Conservation (phyloP, 2,329 filamentous ascomycete genomes). For the Penicillium sp. region DNA sequence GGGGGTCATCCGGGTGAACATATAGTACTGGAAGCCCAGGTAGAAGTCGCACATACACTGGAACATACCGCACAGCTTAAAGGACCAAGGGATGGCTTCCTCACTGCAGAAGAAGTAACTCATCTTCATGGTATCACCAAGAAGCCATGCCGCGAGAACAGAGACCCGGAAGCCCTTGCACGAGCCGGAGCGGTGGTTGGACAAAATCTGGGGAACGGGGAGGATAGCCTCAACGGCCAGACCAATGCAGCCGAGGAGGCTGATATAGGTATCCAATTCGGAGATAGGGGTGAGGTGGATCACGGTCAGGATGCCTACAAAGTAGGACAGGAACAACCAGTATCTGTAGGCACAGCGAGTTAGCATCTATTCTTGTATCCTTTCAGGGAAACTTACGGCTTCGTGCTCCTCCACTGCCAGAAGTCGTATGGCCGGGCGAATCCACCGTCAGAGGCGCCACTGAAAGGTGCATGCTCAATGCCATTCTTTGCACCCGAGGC, state of each 20-base stretch:
- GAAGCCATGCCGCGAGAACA: conserved; percentile 45
- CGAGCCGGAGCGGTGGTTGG: conserved; percentile 45
- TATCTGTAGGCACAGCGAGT: conserved; percentile 38
- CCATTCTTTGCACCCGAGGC: conserved; percentile 36
- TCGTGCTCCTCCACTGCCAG: conserved; percentile 57
- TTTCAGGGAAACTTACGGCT: conserved; percentile 41
- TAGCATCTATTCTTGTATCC: conserved; percentile 1
- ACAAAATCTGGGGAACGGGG: conserved; percentile 45
- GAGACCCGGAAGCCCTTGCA: conserved; percentile 48
- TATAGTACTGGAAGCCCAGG: conserved; percentile 46
- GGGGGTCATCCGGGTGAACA: conserved; percentile 37
- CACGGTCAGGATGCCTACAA: conserved; percentile 45
- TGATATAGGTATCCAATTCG: conserved; percentile 40
- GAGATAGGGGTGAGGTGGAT: conserved; percentile 51
- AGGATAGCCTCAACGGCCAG: conserved; percentile 47
- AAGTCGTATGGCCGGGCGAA: conserved; percentile 54
- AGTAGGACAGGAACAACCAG: conserved; percentile 55
- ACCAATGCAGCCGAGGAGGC: conserved; percentile 42
- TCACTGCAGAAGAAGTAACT: conserved; percentile 46
- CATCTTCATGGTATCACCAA: conserved; percentile 50
- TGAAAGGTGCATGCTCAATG: conserved; percentile 42
- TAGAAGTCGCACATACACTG: conserved; percentile 47
- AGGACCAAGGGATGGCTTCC: conserved; percentile 45
- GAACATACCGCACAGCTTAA: conserved; percentile 47
- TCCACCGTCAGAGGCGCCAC: conserved; percentile 23